These are phyloP conservation scores for Geotrichum cucujoidarum DNA, from an alignment of 1,139 yeast species.

Conservation along the genomic window DNA sequence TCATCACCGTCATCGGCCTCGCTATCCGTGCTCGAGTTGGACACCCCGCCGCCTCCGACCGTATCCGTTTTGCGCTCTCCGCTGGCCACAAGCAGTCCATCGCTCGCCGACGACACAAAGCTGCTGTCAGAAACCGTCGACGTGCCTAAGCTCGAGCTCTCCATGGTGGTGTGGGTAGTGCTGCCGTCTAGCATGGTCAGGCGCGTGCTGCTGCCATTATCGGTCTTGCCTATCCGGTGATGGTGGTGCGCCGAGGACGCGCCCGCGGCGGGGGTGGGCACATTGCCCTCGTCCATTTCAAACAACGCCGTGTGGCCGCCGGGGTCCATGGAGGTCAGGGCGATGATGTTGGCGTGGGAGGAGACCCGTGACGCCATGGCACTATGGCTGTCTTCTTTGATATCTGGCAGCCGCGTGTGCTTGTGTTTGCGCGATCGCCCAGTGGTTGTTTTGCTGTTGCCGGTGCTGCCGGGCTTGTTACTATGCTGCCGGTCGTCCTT, in stretches of 20 bases:
- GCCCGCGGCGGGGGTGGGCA: too few species aligned
- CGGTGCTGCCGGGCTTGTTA: neutral
- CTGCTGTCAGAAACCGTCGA: constrained; percentile 2
- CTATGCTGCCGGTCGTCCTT: neutral
- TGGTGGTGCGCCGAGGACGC: too few species aligned
- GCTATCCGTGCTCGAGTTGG: neutral
- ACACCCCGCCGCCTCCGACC: neutral
- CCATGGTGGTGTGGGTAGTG: neutral
- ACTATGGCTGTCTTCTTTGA: constrained; percentile 9
- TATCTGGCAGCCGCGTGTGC: constrained; percentile 6
- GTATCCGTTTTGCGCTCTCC: neutral
- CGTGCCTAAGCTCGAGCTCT: neutral
- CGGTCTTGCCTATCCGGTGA: too few species aligned
- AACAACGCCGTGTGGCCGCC: neutral
- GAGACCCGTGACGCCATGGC: neutral
- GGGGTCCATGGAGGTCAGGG: neutral
- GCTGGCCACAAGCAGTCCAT: neutral
- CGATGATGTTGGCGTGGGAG: constrained; percentile 1
- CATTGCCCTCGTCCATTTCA: constrained; percentile 1
- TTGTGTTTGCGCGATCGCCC: neutral
- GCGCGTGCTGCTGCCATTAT: neutral
- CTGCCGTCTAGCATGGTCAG: neutral
- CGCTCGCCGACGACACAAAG: neutral
- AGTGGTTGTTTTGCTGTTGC: too few species aligned
- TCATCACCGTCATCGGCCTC: neutral